Evolutionary conservation across 768 basidiomycete species (phyloP).

Genomic region (Cyclocybe aegerita): DNA sequence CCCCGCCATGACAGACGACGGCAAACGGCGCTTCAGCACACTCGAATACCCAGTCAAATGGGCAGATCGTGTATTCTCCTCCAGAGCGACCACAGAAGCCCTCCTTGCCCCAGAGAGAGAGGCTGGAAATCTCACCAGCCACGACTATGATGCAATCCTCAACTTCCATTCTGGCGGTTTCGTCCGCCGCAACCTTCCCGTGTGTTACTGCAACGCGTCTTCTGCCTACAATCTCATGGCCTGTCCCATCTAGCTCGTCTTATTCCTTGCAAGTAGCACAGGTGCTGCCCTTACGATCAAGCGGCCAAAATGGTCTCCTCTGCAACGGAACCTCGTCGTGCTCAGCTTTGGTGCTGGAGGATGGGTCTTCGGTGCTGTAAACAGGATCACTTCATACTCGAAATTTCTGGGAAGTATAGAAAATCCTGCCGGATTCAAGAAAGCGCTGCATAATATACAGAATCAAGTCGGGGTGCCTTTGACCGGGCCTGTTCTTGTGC

Average conservation of each 20-base stretch:
- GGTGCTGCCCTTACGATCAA: no score
- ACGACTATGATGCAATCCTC: slow-evolving; percentile 57
- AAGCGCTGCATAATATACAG: slow-evolving; percentile 43
- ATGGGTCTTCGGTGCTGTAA: slow-evolving; percentile 27
- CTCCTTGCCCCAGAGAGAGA: slow-evolving; percentile 55
- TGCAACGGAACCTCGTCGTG: no score
- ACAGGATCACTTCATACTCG: slow-evolving; percentile 28
- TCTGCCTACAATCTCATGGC: neutral
- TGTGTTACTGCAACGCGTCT: slow-evolving; percentile 20
- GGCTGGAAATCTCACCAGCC: slow-evolving; percentile 43
- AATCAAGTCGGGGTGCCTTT: slow-evolving; percentile 36
- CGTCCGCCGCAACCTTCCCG: slow-evolving; percentile 34
- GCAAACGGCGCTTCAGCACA: neutral
- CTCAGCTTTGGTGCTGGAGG: slow-evolving; percentile 27
- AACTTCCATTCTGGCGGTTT: slow-evolving; percentile 48
- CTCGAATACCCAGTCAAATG: slow-evolving; percentile 33
- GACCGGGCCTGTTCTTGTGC: slow-evolving; percentile 20
- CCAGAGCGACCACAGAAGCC: slow-evolving; percentile 37
- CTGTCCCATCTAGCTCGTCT: slow-evolving; percentile 2
- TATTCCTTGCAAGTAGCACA: no score
- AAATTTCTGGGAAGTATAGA: slow-evolving; percentile 37
- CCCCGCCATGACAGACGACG: neutral
- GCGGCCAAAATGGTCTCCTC: no score
- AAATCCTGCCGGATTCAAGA: slow-evolving; percentile 37
- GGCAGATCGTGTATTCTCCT: slow-evolving; percentile 44